Evolutionary conservation across 106 monocot species (phyloP), one percentile per base, ranked within the genome.

Genomic region (Narthecium ossifragum): DNA sequence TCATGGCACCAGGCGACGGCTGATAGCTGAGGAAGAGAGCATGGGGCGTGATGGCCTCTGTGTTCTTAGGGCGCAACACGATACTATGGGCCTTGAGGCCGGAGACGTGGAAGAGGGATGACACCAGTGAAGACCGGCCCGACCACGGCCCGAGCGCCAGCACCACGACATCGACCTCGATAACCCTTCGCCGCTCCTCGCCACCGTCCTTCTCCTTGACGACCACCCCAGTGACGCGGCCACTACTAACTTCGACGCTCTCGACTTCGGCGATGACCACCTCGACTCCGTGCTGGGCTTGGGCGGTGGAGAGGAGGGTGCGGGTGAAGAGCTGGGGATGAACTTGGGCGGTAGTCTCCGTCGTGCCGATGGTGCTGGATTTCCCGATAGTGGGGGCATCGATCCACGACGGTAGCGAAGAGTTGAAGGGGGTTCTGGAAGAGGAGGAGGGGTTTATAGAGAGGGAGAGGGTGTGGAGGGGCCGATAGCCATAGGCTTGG

Each of bases 71-170:
- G 9, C 79, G 69, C 45, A 93, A 61, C 25, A 93, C 79, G 51
- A 93, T 82, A 47, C 93, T 93, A 34, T 93, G 93, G 2, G 71
- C 88, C 54, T 88, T 93, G n/a, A 73, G 52, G 25, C 79, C 82
- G 7, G 88, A 85, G 4, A 93, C 69, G 13, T 34, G 20, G 60
- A 85, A 85, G 26, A 88, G 59, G 0, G 69, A 59, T 0, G 79
- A 73, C 2, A 93, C 10, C 0, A 77, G 3, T 27, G 53, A n/a
- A 9, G 21, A 34, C 0, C 66, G 67, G 24, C 46, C 38, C 20
- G 88, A 82, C 93, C 93, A 93, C 1, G 88, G 88, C 7, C 88
- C 93, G 8, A 93, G 65, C 0, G 88, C 88, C 14, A 85, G 70
- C 34, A 93, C 88, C 37, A 85, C 82, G 8, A 62, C 82, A 39